These are phyloP conservation scores for Ustilago curta DNA, from an alignment of 1,284 basidiomycete genomes.

Conservation along the genomic window DNA sequence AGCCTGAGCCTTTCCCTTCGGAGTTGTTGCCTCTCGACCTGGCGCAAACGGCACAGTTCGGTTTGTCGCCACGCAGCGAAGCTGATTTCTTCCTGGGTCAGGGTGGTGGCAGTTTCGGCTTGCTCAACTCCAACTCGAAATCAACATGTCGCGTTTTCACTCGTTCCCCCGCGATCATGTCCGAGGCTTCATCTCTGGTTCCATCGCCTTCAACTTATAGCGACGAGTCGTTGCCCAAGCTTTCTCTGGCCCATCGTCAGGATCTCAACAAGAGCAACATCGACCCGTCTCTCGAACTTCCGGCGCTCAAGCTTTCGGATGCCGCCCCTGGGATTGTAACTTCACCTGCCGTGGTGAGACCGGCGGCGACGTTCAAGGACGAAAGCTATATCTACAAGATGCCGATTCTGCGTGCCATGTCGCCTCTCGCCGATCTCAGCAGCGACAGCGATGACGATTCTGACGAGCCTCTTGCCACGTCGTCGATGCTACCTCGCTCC, in stretches of 20 bases:
- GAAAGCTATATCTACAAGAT: conserved; percentile 40
- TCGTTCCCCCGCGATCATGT: conserved; percentile 16
- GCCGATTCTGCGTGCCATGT: conserved; percentile 39
- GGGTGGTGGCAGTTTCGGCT: neutral
- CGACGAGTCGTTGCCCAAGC: conserved; percentile 21
- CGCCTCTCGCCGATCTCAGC: conserved; percentile 40
- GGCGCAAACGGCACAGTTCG: neutral
- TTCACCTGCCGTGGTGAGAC: neutral
- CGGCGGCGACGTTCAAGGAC: neutral
- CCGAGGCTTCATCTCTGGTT: conserved; percentile 9
- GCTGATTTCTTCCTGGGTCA: conserved; percentile 15
- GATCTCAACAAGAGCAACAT: conserved; percentile 3
- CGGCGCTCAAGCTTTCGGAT: conserved; percentile 6
- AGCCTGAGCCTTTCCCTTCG: conserved; percentile 17
- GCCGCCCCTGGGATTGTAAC: neutral
- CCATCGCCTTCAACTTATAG: conserved; percentile 12
- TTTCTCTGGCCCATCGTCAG: conserved; percentile 23
- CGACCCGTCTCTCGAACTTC: conserved; percentile 9
- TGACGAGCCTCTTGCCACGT: conserved; percentile 2
- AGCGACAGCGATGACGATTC: conserved; percentile 40
- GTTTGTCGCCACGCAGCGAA: conserved; percentile 16
- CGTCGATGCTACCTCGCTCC: neutral
- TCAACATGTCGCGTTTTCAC: conserved; percentile 3
- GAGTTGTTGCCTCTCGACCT: conserved; percentile 20
- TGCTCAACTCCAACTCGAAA: neutral